phyloP scores from a whole-genome alignment of 768 basidiomycete species.

The Serendipita sp. region DNA sequence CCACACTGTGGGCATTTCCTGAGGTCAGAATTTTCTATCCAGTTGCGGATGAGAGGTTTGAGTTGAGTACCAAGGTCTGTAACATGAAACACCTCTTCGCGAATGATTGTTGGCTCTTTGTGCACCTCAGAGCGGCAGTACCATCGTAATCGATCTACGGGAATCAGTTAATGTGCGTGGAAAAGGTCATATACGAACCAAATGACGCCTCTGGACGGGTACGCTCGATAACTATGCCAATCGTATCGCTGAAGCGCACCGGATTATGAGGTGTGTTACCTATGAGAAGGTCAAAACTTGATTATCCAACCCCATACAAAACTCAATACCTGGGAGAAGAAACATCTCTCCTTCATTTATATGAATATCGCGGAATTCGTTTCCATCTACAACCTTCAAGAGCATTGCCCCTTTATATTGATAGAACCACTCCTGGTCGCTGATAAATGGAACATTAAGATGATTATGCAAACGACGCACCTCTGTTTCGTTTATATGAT shows the following conservation, averaged over 20 bases:
- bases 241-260: conserved; percentile 74
- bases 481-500: conserved; percentile 92
- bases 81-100: conserved; percentile 74
- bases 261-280: conserved; percentile 96
- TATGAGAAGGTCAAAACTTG: conserved; percentile 17
- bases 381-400: conserved; percentile 69
- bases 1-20: conserved; percentile 65
- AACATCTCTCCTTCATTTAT: conserved; percentile 98
- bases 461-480: conserved; percentile 22
- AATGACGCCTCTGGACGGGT: conserved; percentile 56
- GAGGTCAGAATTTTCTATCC: conserved; percentile 51
- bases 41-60: conserved; percentile 76
- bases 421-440: conserved; percentile 84
- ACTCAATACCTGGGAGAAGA: conserved; percentile 60
- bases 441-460: neutral
- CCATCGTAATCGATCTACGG: conserved; percentile 80
- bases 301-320: neutral
- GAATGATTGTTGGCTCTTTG: conserved; percentile 50
- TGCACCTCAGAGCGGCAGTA: conserved; percentile 62
- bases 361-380: conserved; percentile 62
- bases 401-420: conserved; percentile 92
- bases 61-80: conserved; percentile 86
- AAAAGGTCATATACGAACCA: conserved; percentile 32
- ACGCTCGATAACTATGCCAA: conserved; percentile 84
- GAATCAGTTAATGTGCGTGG: neutral